Percentiles rank a stretch among this genome's conserved stretches.
Conservation (phyloP, 2,329 filamentous ascomycete species). For the Phialophora macrospora region DNA sequence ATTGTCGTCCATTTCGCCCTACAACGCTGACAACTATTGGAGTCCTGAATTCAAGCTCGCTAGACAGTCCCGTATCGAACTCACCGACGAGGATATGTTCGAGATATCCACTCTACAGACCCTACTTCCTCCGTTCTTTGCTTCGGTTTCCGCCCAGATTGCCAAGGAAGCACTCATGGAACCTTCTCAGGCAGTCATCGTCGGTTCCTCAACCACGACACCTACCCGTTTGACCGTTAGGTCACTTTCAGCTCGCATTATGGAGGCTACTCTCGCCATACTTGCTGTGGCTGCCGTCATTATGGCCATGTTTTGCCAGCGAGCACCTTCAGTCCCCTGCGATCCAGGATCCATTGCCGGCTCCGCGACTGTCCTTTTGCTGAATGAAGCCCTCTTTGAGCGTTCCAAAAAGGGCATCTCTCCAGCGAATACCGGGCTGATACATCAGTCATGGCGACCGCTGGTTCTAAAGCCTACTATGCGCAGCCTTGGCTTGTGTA, state of each 20-base stretch:
- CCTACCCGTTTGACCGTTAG: background rate
- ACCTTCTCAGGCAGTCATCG: background rate
- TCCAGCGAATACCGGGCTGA: background rate
- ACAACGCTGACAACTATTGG: background rate
- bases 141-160: slow-evolving; percentile 1
- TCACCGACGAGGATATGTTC: slow-evolving; percentile 4
- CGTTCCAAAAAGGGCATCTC: background rate
- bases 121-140: background rate
- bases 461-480: background rate
- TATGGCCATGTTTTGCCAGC: background rate
- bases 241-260: slow-evolving; percentile 1
- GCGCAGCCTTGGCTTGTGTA: background rate
- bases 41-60: background rate
- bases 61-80: background rate
- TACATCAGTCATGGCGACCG: background rate
- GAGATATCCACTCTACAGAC: background rate
- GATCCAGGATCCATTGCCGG: slow-evolving; percentile 4
- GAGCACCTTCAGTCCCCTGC: background rate
- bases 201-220: background rate
- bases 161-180: background rate
- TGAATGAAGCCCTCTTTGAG: background rate
- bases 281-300: background rate
- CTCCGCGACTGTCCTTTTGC: background rate
- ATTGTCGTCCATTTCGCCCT: background rate
- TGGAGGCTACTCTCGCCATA: background rate